phyloP scores from a whole-genome alignment of 768 basidiomycete genomes.

The Psilocybe cyanescens region DNA sequence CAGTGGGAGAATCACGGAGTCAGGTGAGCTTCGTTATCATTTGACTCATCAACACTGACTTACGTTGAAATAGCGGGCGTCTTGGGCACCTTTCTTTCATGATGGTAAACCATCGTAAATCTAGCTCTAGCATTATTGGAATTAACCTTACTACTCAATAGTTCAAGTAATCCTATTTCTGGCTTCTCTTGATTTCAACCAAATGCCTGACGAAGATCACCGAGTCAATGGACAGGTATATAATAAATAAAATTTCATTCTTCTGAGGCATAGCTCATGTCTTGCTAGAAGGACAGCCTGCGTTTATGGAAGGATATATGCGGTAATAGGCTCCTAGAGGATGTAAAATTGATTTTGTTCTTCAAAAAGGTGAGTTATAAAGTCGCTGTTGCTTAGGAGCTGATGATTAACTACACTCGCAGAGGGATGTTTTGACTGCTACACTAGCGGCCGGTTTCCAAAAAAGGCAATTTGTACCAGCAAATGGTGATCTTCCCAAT shows the following conservation, averaged over 20 bases:
- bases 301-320: slow-evolving; percentile 75
- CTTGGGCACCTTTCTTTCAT: slow-evolving; percentile 82
- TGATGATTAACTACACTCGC: not conserved
- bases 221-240: slow-evolving; percentile 66
- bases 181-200: slow-evolving; percentile 78
- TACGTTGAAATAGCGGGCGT: slow-evolving; percentile 45
- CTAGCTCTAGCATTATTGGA: not conserved
- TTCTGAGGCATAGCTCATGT: not conserved
- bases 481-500: slow-evolving; percentile 61
- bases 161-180: slow-evolving; percentile 83
- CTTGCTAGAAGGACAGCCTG: slow-evolving; percentile 69
- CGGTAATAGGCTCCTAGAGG: slow-evolving; percentile 58
- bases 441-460: slow-evolving; percentile 60
- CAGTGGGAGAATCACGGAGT: slow-evolving; percentile 67
- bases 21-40: slow-evolving; percentile 32
- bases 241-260: not conserved
- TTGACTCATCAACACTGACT: not conserved
- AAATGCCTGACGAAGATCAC: slow-evolving; percentile 70
- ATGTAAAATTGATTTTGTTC: slow-evolving; percentile 72
- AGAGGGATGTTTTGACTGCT: slow-evolving; percentile 57
- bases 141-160: slow-evolving; percentile 19
- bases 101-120: slow-evolving; percentile 42
- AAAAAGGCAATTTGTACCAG: slow-evolving; percentile 63
- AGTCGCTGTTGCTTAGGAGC: not conserved
- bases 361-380: slow-evolving; percentile 62